Percentiles rank a stretch among this genome's conserved stretches.
Evolutionary conservation across 2,329 filamentous ascomycete species (phyloP).

Genomic region (Knufia petricola): DNA sequence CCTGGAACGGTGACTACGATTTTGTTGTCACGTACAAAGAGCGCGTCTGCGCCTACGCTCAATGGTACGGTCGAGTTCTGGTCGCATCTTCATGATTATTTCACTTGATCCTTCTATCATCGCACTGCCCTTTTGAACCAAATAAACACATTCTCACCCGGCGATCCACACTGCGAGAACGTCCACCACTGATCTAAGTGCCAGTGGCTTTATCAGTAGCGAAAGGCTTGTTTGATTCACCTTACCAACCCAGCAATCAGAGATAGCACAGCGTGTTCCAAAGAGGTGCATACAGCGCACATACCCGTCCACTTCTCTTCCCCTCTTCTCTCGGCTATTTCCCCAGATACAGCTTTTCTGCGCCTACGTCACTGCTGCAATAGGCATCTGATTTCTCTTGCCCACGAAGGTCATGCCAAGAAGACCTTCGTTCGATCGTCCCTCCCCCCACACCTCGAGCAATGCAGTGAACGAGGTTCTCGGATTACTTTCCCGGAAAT

Average conservation of each 20-base stretch:
- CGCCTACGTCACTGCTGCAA: constrained; percentile 2
- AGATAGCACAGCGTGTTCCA: neutral
- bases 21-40: constrained; percentile 7
- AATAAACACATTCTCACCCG: no score
- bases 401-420: constrained; percentile 3
- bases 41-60: neutral
- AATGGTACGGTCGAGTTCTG: no score
- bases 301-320: neutral
- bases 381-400: neutral
- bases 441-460: constrained; percentile 14
- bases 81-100: no score
- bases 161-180: no score
- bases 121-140: no score
- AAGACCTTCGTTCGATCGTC: constrained; percentile 10
- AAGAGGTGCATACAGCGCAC: neutral
- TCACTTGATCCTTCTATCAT: no score
- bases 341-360: neutral
- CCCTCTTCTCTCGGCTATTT: neutral
- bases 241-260: no score
- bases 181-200: no score
- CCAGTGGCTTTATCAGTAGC: no score
- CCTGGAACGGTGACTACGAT: neutral
- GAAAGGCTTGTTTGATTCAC: no score
- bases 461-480: constrained; percentile 21
- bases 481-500: constrained; percentile 18